Percentiles rank a stretch among this genome's conserved stretches.
These are phyloP conservation scores for Massariosphaeria phaeospora DNA, from an alignment of 495 filamentous ascomycete species.

Conservation along the genomic window DNA sequence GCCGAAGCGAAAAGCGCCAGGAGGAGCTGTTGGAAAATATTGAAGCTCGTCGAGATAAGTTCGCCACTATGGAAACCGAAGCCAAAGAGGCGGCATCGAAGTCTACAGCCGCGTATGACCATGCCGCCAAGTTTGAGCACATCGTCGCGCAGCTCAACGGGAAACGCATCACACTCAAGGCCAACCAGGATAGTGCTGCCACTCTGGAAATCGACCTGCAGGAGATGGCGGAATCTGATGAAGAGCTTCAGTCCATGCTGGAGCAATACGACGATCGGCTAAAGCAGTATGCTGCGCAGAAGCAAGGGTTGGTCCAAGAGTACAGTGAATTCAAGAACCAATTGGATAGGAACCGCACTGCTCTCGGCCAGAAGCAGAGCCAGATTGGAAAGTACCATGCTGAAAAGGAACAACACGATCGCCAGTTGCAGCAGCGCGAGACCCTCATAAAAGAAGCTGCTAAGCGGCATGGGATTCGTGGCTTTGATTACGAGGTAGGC, in stretches of 20 bases:
- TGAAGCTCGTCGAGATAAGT: conserved; percentile 58
- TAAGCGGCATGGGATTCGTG: conserved; percentile 72
- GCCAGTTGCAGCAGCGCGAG: conserved; percentile 63
- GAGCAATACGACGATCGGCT: conserved; percentile 73
- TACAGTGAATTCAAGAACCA: conserved; percentile 61
- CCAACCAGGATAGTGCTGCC: conserved; percentile 59
- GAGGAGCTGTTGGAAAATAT: conserved; percentile 66
- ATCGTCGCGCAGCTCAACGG: conserved; percentile 66
- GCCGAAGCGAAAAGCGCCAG: conserved; percentile 60
- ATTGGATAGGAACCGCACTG: conserved; percentile 53
- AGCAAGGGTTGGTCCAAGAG: conserved; percentile 54
- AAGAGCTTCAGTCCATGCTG: conserved; percentile 66
- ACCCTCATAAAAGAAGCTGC: conserved; percentile 73
- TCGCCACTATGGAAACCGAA: conserved; percentile 51
- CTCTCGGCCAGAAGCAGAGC: conserved; percentile 65
- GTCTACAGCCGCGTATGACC: conserved; percentile 55
- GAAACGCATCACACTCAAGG: conserved; percentile 66
- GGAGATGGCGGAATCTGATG: conserved; percentile 72
- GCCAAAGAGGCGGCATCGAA: conserved; percentile 53
- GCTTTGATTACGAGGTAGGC: conserved; percentile 72
- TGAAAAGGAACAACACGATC: conserved; percentile 79
- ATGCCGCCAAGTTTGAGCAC: conserved; percentile 56
- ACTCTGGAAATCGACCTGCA: conserved; percentile 65
- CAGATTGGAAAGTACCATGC: conserved; percentile 82
- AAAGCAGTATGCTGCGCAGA: conserved; percentile 56